Conservation (phyloP, 106 monocot genomes). For the Dioscorea dumetorum region DNA sequence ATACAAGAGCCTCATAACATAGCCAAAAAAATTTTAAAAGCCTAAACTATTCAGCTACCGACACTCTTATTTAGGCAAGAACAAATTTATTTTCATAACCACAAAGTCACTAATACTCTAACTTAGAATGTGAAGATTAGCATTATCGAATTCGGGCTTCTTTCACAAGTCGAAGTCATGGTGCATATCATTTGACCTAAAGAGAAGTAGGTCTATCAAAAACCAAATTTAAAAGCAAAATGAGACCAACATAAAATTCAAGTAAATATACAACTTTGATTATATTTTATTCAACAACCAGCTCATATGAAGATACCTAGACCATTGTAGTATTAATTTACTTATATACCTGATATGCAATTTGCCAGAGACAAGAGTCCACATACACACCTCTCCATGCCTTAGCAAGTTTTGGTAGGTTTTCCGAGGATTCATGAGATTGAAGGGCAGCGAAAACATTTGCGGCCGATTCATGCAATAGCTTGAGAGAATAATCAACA, state of each 20-base stretch:
- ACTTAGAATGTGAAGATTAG: background rate
- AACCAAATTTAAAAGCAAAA: background rate
- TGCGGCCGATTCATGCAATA: constrained; percentile 17
- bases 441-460: background rate
- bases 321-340: background rate
- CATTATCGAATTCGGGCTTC: background rate
- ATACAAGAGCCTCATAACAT: too few relatives aligned
- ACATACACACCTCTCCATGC: constrained; percentile 20
- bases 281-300: background rate
- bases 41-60: background rate
- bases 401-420: constrained; percentile 7
- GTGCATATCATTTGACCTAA: background rate
- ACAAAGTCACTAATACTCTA: background rate
- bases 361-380: background rate
- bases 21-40: background rate
- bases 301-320: background rate
- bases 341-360: constrained; percentile 16
- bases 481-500: background rate
- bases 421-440: constrained; percentile 4
- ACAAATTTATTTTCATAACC: background rate
- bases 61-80: background rate
- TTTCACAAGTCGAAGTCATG: background rate
- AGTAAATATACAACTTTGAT: background rate
- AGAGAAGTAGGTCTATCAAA: background rate
- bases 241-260: background rate